Evolutionary conservation across 2,329 filamentous ascomycete genomes (phyloP).

Genomic region (Pseudocercospora fijiensis): DNA sequence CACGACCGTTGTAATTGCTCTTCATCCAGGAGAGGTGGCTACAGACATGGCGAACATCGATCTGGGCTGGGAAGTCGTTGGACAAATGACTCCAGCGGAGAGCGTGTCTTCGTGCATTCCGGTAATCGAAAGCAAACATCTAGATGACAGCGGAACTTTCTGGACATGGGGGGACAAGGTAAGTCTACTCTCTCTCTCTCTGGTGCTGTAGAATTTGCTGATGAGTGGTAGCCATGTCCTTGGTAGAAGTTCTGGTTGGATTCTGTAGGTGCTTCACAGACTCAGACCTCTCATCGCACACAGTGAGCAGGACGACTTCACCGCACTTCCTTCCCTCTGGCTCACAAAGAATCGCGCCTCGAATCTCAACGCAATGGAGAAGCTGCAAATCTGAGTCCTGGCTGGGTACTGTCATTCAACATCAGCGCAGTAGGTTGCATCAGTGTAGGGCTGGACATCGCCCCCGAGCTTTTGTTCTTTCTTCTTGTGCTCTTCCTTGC

Average conservation of each 20-base stretch:
- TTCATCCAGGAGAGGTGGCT: slow-evolving; percentile 59
- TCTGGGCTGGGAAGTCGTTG: slow-evolving; percentile 53
- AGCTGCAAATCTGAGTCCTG: too few relatives aligned
- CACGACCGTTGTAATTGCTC: slow-evolving; percentile 52
- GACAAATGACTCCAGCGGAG: slow-evolving; percentile 52
- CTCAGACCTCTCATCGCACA: not conserved
- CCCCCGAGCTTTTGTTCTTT: not conserved
- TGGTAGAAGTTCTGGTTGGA: slow-evolving; percentile 24
- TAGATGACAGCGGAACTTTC: slow-evolving; percentile 54
- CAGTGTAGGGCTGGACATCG: not conserved
- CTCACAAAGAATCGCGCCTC: not conserved
- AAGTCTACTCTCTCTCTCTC: slow-evolving; percentile 22
- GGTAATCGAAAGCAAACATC: slow-evolving; percentile 52
- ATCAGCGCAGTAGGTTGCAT: not conserved
- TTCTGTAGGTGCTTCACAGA: not conserved
- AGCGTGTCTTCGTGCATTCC: slow-evolving; percentile 53
- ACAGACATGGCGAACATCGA: slow-evolving; percentile 57
- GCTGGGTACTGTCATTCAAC: not conserved
- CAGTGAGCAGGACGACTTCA: not conserved
- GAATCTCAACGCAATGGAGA: too few relatives aligned
- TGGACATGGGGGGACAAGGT: slow-evolving; percentile 58
- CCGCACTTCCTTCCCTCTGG: not conserved
- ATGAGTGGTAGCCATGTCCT: slow-evolving; percentile 24
- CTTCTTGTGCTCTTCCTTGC: not conserved
- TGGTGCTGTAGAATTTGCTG: slow-evolving; percentile 6